Base-by-base conservation (phyloP, 768 basidiomycete species). In the Peribolospora kevripleyi region DNA sequence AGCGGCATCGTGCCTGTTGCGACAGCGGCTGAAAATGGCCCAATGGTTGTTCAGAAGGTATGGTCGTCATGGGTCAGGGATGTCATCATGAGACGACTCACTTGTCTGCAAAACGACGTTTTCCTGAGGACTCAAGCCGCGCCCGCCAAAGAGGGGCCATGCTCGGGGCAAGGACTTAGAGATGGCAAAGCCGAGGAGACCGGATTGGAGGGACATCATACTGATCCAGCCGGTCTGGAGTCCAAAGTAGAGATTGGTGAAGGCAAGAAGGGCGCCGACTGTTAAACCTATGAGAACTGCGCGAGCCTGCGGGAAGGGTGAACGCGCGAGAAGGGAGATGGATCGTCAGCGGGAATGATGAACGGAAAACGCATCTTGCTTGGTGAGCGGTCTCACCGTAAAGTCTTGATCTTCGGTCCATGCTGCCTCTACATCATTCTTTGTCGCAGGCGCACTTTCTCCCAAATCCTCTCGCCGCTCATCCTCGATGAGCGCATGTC, bases 1-100 rank as follows among this genome's bases (percentile, higher is more conserved):
- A 69, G 64, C 0, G 70, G 70, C 54, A 70, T 64, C 0, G 70
- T 73, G 25, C 91, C 91, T 2, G 88, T 95, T 1, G 90, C 91
- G 2, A 90, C 88, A 0, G 91, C 88, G 0, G 85, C 90, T 0
- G 91, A 93, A 74, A 0, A 97, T 84, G 14, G 93, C 81, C 56
- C 91, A 90, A 74, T 0, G 81, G 81, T 3, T 68, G 72, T 0
- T 57, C 54, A 6, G 54, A 51, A 1, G 79, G 78, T 5, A 87
- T 36, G 48, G 62, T 48, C 37, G 54, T 54, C 14, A 63, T 60
- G 46, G 64, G 36, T 49, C 3, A 50, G 25, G 48, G 54, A 5
- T 6, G 52, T 9, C n/a, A 41, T 13, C 8, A 40, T 48, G 41
- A 37, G 36, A 3, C 4, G 36, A n/a, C 9, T 40, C 3, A 10